A percentile compares a stretch with the other conserved stretches of the same genome.
phyloP scores from a whole-genome alignment of 371 early-diverging fungal species.

The Rhizopus stolonifer region DNA sequence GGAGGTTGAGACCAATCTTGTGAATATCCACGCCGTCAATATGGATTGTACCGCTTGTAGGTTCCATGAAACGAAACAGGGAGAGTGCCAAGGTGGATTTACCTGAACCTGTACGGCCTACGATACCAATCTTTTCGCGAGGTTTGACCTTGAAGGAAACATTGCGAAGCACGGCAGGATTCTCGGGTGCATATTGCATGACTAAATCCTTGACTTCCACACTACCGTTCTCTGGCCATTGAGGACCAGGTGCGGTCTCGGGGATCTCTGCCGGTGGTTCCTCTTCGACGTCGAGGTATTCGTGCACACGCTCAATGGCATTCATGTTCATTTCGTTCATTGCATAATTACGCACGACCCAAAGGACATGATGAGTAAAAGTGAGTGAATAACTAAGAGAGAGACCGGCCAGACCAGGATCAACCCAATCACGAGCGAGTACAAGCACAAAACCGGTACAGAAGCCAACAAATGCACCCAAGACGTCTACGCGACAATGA shows the following conservation, averaged over 20 bases:
- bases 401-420: conserved; percentile 78
- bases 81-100: conserved; percentile 70
- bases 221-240: conserved; percentile 75
- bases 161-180: conserved; percentile 67
- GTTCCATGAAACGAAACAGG: conserved; percentile 77
- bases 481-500: conserved; percentile 74
- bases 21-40: conserved; percentile 76
- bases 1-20: conserved; percentile 61
- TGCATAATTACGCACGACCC: conserved; percentile 79
- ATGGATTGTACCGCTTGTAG: conserved; percentile 55
- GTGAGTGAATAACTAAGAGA: conserved; percentile 71
- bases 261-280: conserved; percentile 62
- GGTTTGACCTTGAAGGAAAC: conserved; percentile 61
- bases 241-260: conserved; percentile 47
- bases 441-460: conserved; percentile 63
- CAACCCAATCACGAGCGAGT: conserved; percentile 49
- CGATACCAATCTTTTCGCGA: conserved; percentile 64
- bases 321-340: conserved; percentile 85
- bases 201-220: conserved; percentile 64
- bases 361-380: conserved; percentile 70
- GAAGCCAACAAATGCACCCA: conserved; percentile 73
- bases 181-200: conserved; percentile 68
- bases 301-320: conserved; percentile 80
- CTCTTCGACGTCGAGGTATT: conserved; percentile 71
- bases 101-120: conserved; percentile 61